Conservation (phyloP, 805 yeast genomes). For the Kazachstania psychrophila region DNA sequence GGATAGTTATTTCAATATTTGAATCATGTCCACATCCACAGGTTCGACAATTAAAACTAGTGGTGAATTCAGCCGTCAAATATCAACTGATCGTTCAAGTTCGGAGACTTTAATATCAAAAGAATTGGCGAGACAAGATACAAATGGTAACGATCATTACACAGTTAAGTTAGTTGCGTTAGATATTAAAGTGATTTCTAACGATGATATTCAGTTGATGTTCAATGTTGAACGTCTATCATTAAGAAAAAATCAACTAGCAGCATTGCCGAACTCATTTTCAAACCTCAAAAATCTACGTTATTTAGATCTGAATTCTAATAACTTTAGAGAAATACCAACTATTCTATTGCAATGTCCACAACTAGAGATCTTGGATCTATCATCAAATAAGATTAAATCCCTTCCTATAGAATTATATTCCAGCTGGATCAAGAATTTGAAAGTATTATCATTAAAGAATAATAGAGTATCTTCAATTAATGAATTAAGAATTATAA, state of each 20-base stretch:
- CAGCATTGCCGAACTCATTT: constrained; percentile 41
- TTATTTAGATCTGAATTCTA: constrained; percentile 59
- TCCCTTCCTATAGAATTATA: constrained; percentile 38
- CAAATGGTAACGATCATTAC: background rate
- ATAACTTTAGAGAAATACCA: constrained; percentile 48
- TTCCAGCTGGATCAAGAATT: constrained; percentile 32
- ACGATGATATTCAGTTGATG: constrained; percentile 32
- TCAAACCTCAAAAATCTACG: constrained; percentile 37
- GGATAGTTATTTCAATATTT: too few relatives aligned
- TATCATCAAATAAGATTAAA: constrained; percentile 48
- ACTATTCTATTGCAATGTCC: constrained; percentile 30
- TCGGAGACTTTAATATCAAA: constrained; percentile 39
- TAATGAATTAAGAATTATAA: constrained; percentile 44
- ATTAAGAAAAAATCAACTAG: constrained; percentile 43
- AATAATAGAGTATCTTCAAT: constrained; percentile 41
- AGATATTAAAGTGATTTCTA: constrained; percentile 33
- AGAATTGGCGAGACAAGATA: constrained; percentile 33
- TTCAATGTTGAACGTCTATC: constrained; percentile 41
- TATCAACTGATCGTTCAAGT: background rate
- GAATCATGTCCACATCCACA: too few relatives aligned
- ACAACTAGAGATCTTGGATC: constrained; percentile 54
- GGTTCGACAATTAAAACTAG: too few relatives aligned
- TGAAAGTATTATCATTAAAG: constrained; percentile 53
- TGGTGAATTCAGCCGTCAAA: background rate
- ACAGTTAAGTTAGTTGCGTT: constrained; percentile 35